Percentiles rank a stretch among this genome's conserved stretches.
Conservation (phyloP, 192 early-diverging fungal species). For the Umbelopsis ramanniana region DNA sequence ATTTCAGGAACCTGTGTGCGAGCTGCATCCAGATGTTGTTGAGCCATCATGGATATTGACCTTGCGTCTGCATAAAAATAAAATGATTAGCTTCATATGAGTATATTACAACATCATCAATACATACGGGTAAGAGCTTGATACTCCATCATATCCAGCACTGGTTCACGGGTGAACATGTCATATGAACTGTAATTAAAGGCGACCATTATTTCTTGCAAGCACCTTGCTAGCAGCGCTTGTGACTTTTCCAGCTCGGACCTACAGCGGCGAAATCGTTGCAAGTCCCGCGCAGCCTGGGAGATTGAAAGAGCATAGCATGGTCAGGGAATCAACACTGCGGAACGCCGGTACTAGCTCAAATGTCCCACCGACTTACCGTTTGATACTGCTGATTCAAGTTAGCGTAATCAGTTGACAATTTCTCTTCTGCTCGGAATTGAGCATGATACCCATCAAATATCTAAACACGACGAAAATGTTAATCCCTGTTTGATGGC, state of each 20-base stretch:
- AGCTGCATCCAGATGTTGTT: constrained; percentile 26
- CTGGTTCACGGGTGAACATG: constrained; percentile 7
- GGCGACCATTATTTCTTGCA: not conserved
- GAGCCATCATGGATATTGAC: not conserved
- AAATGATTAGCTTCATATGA: not conserved
- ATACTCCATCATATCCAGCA: constrained; percentile 10
- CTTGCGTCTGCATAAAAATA: constrained; percentile 1
- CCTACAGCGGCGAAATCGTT: constrained; percentile 10
- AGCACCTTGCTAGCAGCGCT: not conserved
- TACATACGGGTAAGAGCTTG: constrained; percentile 7
- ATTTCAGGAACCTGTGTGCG: constrained; percentile 33
- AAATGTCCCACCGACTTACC: not conserved
- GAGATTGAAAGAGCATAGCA: too few species aligned
- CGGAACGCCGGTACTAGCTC: too few species aligned
- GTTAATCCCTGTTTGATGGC: not conserved
- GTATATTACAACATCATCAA: too few species aligned
- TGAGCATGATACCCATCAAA: not conserved
- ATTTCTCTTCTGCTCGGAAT: constrained; percentile 9
- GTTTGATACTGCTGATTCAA: constrained; percentile 1
- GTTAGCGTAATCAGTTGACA: not conserved
- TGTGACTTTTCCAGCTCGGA: not conserved
- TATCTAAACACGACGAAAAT: not conserved
- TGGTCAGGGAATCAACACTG: too few species aligned
- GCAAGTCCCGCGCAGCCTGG: constrained; percentile 2
- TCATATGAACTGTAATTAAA: constrained; percentile 10